Evolutionary conservation across 768 basidiomycete genomes (phyloP).

Genomic region (Cystobasidium tubakii): DNA sequence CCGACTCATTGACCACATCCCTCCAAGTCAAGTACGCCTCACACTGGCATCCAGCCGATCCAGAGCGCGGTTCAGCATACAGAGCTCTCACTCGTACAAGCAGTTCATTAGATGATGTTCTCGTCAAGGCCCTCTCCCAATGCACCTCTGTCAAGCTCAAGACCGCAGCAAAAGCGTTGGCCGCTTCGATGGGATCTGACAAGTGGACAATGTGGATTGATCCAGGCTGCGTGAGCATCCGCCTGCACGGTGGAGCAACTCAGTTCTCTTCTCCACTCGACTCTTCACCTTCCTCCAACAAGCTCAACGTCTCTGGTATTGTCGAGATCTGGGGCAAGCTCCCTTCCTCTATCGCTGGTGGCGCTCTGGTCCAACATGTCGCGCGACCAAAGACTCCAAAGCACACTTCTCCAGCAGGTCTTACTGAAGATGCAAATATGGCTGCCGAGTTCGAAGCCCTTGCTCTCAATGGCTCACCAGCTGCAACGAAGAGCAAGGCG

Average conservation of each 20-base stretch:
- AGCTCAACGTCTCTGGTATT: constrained; percentile 37
- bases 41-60: constrained; percentile 44
- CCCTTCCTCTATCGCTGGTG: constrained; percentile 20
- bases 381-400: constrained; percentile 24
- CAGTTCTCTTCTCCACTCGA: not conserved
- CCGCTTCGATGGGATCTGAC: constrained; percentile 6
- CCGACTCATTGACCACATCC: not conserved
- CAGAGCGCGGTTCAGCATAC: constrained; percentile 45
- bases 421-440: not conserved
- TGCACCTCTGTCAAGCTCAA: not conserved
- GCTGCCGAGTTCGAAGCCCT: constrained; percentile 23
- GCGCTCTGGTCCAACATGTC: constrained; percentile 6
- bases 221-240: constrained; percentile 45
- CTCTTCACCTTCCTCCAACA: not conserved
- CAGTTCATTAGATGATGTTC: constrained; percentile 1
- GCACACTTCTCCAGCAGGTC: not conserved
- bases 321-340: constrained; percentile 45
- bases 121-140: not conserved
- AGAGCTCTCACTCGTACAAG: constrained; percentile 37
- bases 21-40: constrained; percentile 38
- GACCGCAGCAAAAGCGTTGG: not conserved
- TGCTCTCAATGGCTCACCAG: constrained; percentile 21
- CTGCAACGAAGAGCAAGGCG: constrained; percentile 28
- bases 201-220: constrained; percentile 47
- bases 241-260: constrained; percentile 41